phyloP scores from a whole-genome alignment of 805 yeast genomes.

The Cyberlindnera galapagoensis region DNA sequence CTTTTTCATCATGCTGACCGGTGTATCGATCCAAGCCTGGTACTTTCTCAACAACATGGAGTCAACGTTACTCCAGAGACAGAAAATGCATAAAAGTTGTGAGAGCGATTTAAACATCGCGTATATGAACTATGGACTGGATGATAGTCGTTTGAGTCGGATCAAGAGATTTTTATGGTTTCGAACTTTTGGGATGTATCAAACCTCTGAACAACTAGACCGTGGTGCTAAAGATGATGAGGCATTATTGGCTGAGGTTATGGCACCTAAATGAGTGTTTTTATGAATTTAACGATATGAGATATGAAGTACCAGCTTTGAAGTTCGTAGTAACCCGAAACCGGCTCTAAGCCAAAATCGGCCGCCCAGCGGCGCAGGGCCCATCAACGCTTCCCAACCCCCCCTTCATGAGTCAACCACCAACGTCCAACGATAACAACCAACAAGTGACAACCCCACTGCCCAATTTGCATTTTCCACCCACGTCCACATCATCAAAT shows the following conservation, averaged over 20 bases:
- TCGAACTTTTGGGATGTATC: conserved; percentile 32
- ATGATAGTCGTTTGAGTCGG: conserved; percentile 41
- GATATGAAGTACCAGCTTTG: too few species aligned
- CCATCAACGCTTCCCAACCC: too few species aligned
- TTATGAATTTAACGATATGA: too few species aligned
- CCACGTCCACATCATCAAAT: too few species aligned
- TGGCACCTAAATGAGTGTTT: conserved; percentile 75
- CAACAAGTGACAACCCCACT: too few species aligned
- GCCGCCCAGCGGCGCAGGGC: too few species aligned
- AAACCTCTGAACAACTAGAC: conserved; percentile 26
- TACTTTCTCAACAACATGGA: conserved; percentile 32
- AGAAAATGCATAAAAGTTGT: conserved; percentile 33
- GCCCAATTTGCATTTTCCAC: too few species aligned
- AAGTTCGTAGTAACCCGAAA: too few species aligned
- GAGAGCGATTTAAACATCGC: conserved; percentile 36
- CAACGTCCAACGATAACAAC: too few species aligned
- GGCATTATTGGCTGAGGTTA: conserved; percentile 66
- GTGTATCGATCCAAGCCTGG: conserved; percentile 36
- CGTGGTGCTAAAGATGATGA: conserved; percentile 58
- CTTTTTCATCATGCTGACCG: conserved; percentile 30
- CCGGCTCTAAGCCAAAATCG: too few species aligned
- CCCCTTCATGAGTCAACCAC: too few species aligned
- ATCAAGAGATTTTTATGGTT: conserved; percentile 54
- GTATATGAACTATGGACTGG: conserved; percentile 46
- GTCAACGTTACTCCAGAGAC: conserved; percentile 26